Evolutionary conservation across 2,329 filamentous ascomycete genomes (phyloP).

Genomic region (Stemphylium vesicarium): DNA sequence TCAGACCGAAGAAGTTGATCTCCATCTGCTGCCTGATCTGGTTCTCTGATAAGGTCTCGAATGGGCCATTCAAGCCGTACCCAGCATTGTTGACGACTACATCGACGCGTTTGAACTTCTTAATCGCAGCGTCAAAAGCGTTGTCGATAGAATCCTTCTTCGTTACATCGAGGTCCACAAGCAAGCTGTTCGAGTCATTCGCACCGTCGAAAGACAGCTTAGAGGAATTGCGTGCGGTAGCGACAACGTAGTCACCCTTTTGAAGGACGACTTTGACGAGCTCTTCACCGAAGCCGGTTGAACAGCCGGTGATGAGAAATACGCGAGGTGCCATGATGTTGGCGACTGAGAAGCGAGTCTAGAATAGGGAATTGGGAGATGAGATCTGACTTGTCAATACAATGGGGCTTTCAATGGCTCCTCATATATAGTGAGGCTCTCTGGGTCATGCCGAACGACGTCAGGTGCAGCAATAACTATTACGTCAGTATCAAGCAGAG

Average conservation of each 20-base stretch:
- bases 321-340: conserved; percentile 51
- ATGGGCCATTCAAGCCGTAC: conserved; percentile 60
- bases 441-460: too few species aligned
- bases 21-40: conserved; percentile 63
- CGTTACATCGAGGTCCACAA: conserved; percentile 61
- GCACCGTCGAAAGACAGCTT: conserved; percentile 49
- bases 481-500: neutral
- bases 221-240: conserved; percentile 55
- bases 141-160: conserved; percentile 52
- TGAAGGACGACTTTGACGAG: conserved; percentile 52
- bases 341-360: neutral
- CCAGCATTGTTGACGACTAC: conserved; percentile 68
- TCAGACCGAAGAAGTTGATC: conserved; percentile 65
- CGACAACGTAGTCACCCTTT: conserved; percentile 54
- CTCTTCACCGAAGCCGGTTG: conserved; percentile 55
- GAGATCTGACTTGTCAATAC: neutral
- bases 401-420: neutral
- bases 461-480: neutral
- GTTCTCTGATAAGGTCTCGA: conserved; percentile 59
- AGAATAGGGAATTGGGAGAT: too few species aligned
- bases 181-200: conserved; percentile 56
- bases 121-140: conserved; percentile 54
- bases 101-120: conserved; percentile 63
- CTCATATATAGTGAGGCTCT: neutral
- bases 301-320: conserved; percentile 57